Conservation (phyloP, 371 early-diverging fungal species). For the Mortierella sp. region DNA sequence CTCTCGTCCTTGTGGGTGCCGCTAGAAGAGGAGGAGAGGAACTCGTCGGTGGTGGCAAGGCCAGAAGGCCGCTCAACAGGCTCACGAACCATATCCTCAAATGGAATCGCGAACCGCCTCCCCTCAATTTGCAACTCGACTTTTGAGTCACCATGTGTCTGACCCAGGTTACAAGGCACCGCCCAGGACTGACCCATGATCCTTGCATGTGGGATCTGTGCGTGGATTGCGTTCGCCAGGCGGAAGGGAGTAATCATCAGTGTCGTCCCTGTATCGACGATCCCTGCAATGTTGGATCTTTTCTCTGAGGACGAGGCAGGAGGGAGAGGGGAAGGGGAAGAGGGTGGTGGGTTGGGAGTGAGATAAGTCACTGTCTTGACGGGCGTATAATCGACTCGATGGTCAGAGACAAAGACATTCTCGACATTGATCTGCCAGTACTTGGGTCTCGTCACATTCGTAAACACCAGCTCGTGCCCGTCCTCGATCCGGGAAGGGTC, state of each 20-base stretch:
- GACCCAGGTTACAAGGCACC: constrained; percentile 55
- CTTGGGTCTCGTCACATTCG: constrained; percentile 52
- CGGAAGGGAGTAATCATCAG: constrained; percentile 62
- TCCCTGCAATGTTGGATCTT: constrained; percentile 40
- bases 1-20: neutral
- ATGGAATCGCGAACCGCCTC: constrained; percentile 55
- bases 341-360: neutral
- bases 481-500: constrained; percentile 12
- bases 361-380: neutral
- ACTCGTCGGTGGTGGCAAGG: neutral
- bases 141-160: constrained; percentile 23
- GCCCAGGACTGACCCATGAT: constrained; percentile 53
- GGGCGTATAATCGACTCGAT: neutral
- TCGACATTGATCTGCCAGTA: constrained; percentile 64
- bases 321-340: neutral
- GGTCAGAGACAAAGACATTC: constrained; percentile 19
- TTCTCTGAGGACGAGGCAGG: neutral
- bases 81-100: constrained; percentile 60
- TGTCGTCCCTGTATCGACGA: constrained; percentile 74
- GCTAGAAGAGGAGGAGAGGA: neutral
- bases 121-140: constrained; percentile 58
- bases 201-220: constrained; percentile 50
- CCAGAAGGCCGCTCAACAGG: neutral
- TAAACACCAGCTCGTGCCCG: constrained; percentile 46
- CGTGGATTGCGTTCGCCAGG: constrained; percentile 60